A percentile compares a stretch with the other conserved stretches of the same genome.
Evolutionary conservation across 495 filamentous ascomycete species (phyloP).

Genomic region (Baudoinia panamericana): DNA sequence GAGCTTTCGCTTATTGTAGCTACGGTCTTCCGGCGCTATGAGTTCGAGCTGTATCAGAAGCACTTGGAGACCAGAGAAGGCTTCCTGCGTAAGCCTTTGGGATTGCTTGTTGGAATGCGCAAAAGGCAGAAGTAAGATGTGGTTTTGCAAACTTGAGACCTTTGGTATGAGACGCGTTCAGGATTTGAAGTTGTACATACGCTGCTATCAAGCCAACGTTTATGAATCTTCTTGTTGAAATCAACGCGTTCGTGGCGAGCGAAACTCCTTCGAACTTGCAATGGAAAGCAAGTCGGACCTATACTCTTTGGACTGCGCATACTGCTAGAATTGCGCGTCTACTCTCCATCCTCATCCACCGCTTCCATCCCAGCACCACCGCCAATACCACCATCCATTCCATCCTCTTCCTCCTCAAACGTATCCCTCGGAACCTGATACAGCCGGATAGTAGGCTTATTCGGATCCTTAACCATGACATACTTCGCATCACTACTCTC

Average conservation of each 20-base stretch:
- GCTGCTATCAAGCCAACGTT: too few species aligned
- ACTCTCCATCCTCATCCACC: constrained; percentile 35
- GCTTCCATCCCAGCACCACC: constrained; percentile 29
- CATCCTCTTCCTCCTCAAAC: constrained; percentile 66
- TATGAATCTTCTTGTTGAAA: too few species aligned
- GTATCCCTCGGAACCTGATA: constrained; percentile 81
- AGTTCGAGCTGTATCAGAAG: constrained; percentile 59
- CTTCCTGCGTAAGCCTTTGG: constrained; percentile 79
- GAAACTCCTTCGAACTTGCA: too few species aligned
- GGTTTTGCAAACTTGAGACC: too few species aligned
- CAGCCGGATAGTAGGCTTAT: constrained; percentile 80
- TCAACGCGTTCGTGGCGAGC: too few species aligned
- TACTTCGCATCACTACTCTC: constrained; percentile 64
- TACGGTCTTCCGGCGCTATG: constrained; percentile 63
- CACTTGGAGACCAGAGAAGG: constrained; percentile 71
- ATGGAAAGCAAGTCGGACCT: too few species aligned
- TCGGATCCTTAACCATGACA: constrained; percentile 74
- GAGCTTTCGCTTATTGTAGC: constrained; percentile 70
- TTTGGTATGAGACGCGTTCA: too few species aligned
- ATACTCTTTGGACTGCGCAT: too few species aligned
- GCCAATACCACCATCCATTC: constrained; percentile 18
- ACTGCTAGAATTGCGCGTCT: too few species aligned
- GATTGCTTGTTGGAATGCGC: constrained; percentile 57
- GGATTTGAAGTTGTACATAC: too few species aligned
- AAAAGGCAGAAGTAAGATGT: constrained; percentile 32